Base-by-base conservation (phyloP, 2,329 filamentous ascomycete species). In the Colletotrichum sp. region DNA sequence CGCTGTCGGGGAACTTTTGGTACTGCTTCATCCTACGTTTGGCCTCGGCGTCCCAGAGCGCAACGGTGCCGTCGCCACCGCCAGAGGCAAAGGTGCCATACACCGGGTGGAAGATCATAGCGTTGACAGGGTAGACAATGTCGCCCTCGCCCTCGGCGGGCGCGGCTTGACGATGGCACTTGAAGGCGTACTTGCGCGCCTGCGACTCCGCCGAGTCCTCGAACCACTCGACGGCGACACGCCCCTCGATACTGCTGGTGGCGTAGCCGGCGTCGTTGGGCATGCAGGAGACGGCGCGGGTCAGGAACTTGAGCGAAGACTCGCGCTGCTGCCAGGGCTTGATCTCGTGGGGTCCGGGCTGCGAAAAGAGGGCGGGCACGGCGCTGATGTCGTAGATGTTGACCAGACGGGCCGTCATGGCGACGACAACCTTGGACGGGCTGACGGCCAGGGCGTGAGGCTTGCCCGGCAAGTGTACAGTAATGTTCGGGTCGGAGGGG, bases 181-280 rank as follows among this genome's bases (percentile, higher is more conserved):
- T 99, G 91, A 99, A 99, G 16, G 97, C 97, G 84, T 98, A 99
- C 85, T 98, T 98, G 79, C 96, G 92, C 52, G 94, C 94, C 86
- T 98, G 96, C 6, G 94, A 96, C 84, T 96, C 94, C 56, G 92
- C 88, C 7, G 93, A 95, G 18, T 97, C 95, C 82, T 98, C 97
- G 83, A 99, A 98, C 95, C 96, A 98, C 85, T 99, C 97, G 1
- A 99, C 97, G 0, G 96, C 96, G 3, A 99, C 96, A 80, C 97
- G 93, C 6, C 97, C 97, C 83, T 99, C 97, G 80, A 99, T 99
- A 80, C 93, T 96, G 74, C 92, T 95, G 2, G 94, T 96, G 12
- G 96, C 96, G 83, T 98, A 99, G 7, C 97, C 97, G 13, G 94
- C 94, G 79, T 98, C 97, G 80, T 97, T 96, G 16, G 97, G 96